These are phyloP conservation scores for Lipomyces lipofer DNA, from an alignment of 805 yeast genomes.

Conservation along the genomic window DNA sequence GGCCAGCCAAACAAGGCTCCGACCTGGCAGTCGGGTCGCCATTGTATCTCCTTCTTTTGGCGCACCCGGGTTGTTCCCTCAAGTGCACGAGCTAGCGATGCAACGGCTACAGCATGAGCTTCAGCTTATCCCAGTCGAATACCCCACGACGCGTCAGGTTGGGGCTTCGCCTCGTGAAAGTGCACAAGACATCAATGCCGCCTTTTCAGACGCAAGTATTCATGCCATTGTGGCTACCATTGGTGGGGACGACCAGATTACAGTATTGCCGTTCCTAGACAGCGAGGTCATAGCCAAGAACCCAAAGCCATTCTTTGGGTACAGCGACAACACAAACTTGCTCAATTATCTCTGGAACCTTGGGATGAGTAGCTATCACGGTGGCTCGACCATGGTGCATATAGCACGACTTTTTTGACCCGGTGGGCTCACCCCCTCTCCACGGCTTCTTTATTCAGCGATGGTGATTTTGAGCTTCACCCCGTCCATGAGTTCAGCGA, in stretches of 20 bases:
- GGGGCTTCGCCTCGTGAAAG: conserved; percentile 2
- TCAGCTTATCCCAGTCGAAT: not conserved
- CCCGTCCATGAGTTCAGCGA: not conserved
- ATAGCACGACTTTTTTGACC: not conserved
- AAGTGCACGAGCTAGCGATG: not conserved
- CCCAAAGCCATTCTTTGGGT: conserved; percentile 2
- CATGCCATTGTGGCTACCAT: not conserved
- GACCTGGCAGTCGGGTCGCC: conserved; percentile 1
- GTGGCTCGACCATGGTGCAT: conserved; percentile 1
- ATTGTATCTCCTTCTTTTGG: conserved; percentile 2
- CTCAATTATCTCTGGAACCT: conserved; percentile 2
- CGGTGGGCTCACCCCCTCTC: not conserved
- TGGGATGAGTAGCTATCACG: not conserved
- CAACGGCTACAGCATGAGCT: not conserved
- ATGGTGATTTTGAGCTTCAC: not conserved
- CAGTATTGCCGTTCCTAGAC: not conserved
- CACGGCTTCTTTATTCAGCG: not conserved
- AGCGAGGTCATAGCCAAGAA: not conserved
- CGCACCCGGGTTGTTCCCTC: not conserved
- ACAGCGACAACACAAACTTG: conserved; percentile 1
- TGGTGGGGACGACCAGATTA: not conserved
- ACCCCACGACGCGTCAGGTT: not conserved
- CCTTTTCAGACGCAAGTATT: not conserved
- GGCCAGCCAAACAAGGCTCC: not conserved
- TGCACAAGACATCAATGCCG: not conserved